Conservation (phyloP, 2,329 filamentous ascomycete species). For the Verticillium nonalfalfae region DNA sequence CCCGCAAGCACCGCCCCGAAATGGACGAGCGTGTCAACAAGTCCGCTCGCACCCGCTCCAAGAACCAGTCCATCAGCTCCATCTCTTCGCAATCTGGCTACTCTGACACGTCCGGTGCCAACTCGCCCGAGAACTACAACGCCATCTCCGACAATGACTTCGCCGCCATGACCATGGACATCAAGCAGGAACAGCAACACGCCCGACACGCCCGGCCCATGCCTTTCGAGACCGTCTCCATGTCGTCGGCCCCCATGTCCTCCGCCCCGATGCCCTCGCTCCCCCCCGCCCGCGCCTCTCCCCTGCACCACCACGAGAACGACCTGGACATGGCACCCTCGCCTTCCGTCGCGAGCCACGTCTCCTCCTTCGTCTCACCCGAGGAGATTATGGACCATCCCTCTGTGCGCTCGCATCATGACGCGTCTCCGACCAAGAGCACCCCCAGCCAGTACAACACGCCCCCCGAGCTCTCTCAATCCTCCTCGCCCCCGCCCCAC, state of each 20-base stretch:
- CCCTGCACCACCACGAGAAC: conserved; percentile 13
- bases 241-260: conserved; percentile 40
- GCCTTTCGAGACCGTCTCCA: conserved; percentile 21
- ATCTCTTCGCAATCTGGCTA: conserved; percentile 47
- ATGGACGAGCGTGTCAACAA: conserved; percentile 51
- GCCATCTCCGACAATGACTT: conserved; percentile 29
- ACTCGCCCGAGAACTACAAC: conserved; percentile 42
- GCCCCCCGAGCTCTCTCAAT: conserved; percentile 54
- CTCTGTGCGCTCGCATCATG: not conserved
- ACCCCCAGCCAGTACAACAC: conserved; percentile 47
- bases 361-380: conserved; percentile 41
- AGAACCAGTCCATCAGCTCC: conserved; percentile 46
- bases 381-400: conserved; percentile 32
- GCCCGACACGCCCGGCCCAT: conserved; percentile 9
- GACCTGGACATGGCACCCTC: conserved; percentile 27
- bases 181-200: conserved; percentile 12
- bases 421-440: conserved; percentile 42
- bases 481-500: conserved; percentile 45
- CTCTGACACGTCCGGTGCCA: conserved; percentile 48
- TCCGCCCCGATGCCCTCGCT: conserved; percentile 17
- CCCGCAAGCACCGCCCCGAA: conserved; percentile 55
- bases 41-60: conserved; percentile 46
- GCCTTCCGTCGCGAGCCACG: conserved; percentile 32
- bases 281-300: conserved; percentile 2
- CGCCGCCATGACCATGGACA: conserved; percentile 30